phyloP scores from a whole-genome alignment of 805 yeast genomes.

The Suhomyces sp. region DNA sequence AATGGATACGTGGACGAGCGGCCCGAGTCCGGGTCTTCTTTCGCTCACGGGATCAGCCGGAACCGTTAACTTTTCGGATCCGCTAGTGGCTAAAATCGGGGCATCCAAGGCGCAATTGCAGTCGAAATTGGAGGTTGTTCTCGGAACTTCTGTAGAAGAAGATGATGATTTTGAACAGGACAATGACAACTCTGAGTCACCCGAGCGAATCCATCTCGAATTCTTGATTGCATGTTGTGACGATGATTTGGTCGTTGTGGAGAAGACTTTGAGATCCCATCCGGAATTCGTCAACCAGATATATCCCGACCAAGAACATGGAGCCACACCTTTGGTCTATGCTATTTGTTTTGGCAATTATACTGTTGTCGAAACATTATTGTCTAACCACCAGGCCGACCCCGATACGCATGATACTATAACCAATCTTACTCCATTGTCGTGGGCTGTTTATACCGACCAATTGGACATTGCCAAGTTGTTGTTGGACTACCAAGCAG shows the following conservation, averaged over 20 bases:
- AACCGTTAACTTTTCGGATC: conserved; percentile 23
- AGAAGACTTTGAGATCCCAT: conserved; percentile 20
- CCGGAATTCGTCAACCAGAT: conserved; percentile 20
- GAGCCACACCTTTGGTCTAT: conserved; percentile 41
- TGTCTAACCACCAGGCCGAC: conserved; percentile 43
- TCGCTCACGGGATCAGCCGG: conserved; percentile 6
- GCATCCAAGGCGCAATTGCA: conserved; percentile 26
- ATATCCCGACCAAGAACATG: conserved; percentile 26
- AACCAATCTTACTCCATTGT: conserved; percentile 60
- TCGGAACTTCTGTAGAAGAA: neutral
- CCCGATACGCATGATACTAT: conserved; percentile 50
- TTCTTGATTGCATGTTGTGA: conserved; percentile 34
- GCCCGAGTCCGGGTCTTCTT: conserved; percentile 6
- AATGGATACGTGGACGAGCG: conserved; percentile 26
- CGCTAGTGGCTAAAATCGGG: conserved; percentile 23
- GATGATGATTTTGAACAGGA: neutral
- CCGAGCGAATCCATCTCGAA: conserved; percentile 16
- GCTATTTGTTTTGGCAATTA: conserved; percentile 54
- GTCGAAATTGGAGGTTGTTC: neutral
- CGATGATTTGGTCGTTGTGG: conserved; percentile 37
- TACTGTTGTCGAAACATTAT: conserved; percentile 45
- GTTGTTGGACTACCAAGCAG: conserved; percentile 63
- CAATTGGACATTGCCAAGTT: conserved; percentile 53
- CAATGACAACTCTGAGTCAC: neutral
- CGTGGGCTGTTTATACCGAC: conserved; percentile 81